A percentile compares a stretch with the other conserved stretches of the same genome.
phyloP scores from a whole-genome alignment of 768 basidiomycete species.

The Boletus rex-veris region DNA sequence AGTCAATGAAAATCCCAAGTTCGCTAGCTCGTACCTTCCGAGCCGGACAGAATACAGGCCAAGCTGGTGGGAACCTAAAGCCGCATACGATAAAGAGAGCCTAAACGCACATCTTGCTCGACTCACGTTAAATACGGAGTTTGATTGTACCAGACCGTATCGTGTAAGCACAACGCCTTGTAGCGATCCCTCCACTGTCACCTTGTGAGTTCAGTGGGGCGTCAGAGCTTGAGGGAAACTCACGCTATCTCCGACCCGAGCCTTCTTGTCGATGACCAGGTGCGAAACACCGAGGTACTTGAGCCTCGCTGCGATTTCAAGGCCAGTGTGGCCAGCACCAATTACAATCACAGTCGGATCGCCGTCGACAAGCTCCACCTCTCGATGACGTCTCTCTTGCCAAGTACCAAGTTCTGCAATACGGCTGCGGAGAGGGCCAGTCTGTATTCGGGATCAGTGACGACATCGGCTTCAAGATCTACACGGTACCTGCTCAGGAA shows the following conservation, averaged over 20 bases:
- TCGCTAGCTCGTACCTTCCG: conserved; percentile 36
- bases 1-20: too few relatives aligned
- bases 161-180: conserved; percentile 53
- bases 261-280: conserved; percentile 56
- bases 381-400: conserved; percentile 35
- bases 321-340: conserved; percentile 65
- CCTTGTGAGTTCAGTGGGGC: background rate
- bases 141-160: conserved; percentile 52
- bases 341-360: conserved; percentile 60
- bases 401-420: conserved; percentile 34
- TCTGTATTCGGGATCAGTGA: background rate
- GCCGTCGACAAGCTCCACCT: conserved; percentile 39
- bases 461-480: background rate
- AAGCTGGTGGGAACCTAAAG: conserved; percentile 51
- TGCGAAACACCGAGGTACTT: conserved; percentile 53
- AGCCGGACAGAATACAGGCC: conserved; percentile 52
- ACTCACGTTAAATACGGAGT: conserved; percentile 53
- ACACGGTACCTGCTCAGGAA: conserved; percentile 43
- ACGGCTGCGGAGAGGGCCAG: background rate
- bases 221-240: background rate
- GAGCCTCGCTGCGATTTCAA: conserved; percentile 64
- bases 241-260: conserved; percentile 47
- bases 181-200: conserved; percentile 55
- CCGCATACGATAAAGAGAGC: background rate
- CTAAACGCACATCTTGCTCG: background rate